Percentiles rank a stretch among this genome's conserved stretches.
These are phyloP conservation scores for Antitrichia curtipendula DNA, from an alignment of 225 moss, liverwort and hornwort genomes.

Conservation along the genomic window DNA sequence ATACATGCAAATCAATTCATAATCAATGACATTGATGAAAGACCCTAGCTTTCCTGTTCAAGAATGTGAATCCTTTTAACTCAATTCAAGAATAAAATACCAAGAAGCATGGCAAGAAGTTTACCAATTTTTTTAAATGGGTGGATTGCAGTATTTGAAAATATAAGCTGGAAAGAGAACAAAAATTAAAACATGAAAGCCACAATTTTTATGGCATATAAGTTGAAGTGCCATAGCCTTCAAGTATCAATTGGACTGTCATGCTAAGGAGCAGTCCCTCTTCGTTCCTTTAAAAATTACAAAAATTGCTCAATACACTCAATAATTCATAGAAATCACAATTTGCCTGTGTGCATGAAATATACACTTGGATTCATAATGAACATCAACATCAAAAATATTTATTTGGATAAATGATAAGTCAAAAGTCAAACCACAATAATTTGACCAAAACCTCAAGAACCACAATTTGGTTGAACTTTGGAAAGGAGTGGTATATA, in stretches of 20 bases:
- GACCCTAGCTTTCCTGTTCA: neutral
- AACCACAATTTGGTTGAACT: neutral
- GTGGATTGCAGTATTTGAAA: neutral
- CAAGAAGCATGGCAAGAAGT: neutral
- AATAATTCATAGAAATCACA: neutral
- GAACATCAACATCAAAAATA: neutral
- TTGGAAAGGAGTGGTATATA: neutral
- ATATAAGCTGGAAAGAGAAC: neutral
- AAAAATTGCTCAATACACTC: neutral
- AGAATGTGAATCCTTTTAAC: neutral
- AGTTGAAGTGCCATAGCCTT: neutral
- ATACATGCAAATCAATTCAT: neutral
- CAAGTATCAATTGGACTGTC: neutral
- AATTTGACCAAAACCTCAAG: neutral
- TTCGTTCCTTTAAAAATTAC: neutral
- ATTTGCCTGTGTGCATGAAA: neutral
- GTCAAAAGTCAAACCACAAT: neutral
- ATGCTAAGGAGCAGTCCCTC: neutral
- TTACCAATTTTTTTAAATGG: neutral
- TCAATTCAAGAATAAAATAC: neutral
- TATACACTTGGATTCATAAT: neutral
- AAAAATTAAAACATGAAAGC: neutral
- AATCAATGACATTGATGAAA: neutral
- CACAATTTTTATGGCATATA: neutral
- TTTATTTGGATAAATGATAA: neutral